Evolutionary conservation across 129 eudicot genomes (phyloP).

Genomic region (Chrysanthemum makinoi): DNA sequence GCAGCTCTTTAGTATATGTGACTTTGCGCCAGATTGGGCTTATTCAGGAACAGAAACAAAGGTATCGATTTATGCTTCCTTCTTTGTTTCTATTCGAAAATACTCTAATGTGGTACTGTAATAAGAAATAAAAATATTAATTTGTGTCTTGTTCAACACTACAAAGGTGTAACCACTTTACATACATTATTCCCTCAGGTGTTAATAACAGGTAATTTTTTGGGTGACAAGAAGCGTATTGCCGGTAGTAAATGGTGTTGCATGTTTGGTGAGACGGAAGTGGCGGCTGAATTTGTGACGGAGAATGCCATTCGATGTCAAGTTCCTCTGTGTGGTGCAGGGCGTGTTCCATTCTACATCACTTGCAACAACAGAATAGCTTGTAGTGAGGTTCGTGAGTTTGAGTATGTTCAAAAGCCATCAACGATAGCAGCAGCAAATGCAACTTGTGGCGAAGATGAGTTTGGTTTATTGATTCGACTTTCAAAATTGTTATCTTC

Average conservation of each 20-base stretch:
- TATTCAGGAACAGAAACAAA: slow-evolving; percentile 32
- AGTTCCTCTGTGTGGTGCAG: slow-evolving; percentile 35
- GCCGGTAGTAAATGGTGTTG: slow-evolving; percentile 32
- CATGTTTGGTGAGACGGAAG: slow-evolving; percentile 46
- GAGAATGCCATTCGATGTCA: slow-evolving; percentile 28
- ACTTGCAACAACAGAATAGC: slow-evolving; percentile 39
- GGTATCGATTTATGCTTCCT: slow-evolving; percentile 13
- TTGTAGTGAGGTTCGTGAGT: slow-evolving; percentile 44
- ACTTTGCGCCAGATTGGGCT: slow-evolving; percentile 45
- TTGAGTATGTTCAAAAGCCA: slow-evolving; percentile 24
- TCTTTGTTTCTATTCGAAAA: background rate
- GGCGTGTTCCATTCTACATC: slow-evolving; percentile 35
- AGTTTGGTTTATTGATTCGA: slow-evolving; percentile 9
- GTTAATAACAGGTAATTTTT: slow-evolving; percentile 25
- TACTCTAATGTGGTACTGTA: background rate
- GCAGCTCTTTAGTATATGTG: slow-evolving; percentile 31
- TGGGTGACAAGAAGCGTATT: slow-evolving; percentile 24
- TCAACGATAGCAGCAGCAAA: background rate
- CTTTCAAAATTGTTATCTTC: slow-evolving; percentile 29
- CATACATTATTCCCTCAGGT: slow-evolving; percentile 20
- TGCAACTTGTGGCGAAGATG: slow-evolving; percentile 14
- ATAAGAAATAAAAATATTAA: background rate
- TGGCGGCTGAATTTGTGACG: slow-evolving; percentile 30
- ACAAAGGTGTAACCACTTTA: background rate
- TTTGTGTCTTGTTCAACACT: background rate